phyloP scores from a whole-genome alignment of 1,284 basidiomycete genomes.

The Ustilago shanxiensis region DNA sequence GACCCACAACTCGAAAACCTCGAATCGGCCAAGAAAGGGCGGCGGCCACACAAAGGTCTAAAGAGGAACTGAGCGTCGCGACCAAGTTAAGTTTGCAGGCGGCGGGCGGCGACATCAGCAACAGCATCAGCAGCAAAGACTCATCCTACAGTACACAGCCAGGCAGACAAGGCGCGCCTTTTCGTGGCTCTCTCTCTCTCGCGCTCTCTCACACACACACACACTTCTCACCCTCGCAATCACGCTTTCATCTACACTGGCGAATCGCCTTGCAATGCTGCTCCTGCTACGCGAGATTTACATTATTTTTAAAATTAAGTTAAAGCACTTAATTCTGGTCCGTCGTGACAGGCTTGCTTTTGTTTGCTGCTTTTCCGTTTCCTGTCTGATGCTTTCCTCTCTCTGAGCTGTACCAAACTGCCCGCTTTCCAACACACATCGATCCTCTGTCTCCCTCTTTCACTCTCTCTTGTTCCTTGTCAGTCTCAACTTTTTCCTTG shows the following conservation, averaged over 20 bases:
- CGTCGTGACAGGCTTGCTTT: background rate
- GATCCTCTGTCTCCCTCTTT: too few species aligned
- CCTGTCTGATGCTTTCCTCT: too few species aligned
- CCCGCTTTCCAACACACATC: too few species aligned
- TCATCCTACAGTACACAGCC: too few species aligned
- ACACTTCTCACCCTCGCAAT: background rate
- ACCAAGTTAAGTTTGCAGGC: constrained; percentile 7
- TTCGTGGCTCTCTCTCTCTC: too few species aligned
- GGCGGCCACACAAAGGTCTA: background rate
- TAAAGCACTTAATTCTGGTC: background rate
- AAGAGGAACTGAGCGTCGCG: background rate
- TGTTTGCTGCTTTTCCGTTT: too few species aligned
- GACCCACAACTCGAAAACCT: background rate
- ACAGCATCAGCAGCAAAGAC: too few species aligned
- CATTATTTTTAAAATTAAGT: background rate
- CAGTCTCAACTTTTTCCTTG: too few species aligned
- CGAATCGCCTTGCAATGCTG: background rate
- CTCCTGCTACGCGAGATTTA: background rate
- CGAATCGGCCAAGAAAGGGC: background rate
- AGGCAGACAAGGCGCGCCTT: too few species aligned
- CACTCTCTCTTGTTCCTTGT: too few species aligned
- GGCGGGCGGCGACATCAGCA: background rate
- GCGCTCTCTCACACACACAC: too few species aligned
- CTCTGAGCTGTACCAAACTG: too few species aligned
- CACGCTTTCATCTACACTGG: constrained; percentile 3